phyloP scores from a whole-genome alignment of 176 grass and related monocot genomes.

The Leersia perrieri region DNA sequence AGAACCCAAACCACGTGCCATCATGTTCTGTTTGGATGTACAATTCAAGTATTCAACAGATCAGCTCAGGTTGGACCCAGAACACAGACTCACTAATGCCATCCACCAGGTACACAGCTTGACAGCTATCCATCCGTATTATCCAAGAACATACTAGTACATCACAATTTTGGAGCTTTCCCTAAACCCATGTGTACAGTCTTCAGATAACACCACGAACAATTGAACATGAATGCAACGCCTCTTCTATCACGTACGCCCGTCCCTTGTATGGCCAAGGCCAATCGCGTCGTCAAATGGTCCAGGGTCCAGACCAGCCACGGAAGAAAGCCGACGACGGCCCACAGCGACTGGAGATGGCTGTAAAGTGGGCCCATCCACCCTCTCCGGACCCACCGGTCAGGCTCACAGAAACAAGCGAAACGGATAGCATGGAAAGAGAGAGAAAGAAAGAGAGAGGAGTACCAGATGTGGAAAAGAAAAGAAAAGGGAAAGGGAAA shows the following conservation, averaged over 20 bases:
- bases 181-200: not conserved
- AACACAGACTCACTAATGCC: too few species aligned
- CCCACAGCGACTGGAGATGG: not conserved
- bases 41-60: too few species aligned
- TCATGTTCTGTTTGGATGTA: too few species aligned
- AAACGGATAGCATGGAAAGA: conserved; percentile 3
- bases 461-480: too few species aligned
- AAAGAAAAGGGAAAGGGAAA: too few species aligned
- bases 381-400: not conserved
- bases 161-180: not conserved
- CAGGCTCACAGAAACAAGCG: conserved; percentile 34
- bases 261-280: not conserved
- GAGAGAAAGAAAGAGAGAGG: too few species aligned
- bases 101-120: too few species aligned
- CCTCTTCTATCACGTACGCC: not conserved
- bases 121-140: too few species aligned
- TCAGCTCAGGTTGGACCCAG: too few species aligned
- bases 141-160: too few species aligned
- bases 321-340: not conserved
- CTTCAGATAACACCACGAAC: not conserved
- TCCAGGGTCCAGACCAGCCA: not conserved
- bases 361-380: conserved; percentile 1
- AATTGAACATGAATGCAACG: not conserved
- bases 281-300: not conserved
- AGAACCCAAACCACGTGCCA: not conserved